Conservation (phyloP, 139 green algal species). For the Trebouxia sp. region DNA sequence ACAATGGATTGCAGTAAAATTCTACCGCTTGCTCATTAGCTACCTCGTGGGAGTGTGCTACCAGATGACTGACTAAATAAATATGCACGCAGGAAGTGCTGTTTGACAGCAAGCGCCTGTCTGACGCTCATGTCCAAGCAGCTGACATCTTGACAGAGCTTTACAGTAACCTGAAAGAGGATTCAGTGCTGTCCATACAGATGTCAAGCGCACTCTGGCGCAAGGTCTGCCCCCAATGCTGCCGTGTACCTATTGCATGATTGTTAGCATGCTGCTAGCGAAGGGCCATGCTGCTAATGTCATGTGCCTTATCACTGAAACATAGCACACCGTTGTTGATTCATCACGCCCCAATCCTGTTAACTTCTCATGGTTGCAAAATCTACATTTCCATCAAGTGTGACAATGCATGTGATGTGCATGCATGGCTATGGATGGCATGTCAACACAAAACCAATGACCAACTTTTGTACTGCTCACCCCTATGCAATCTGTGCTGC, state of each 20-base stretch:
- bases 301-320: not conserved
- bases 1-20: too few species aligned
- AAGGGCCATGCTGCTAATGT: not conserved
- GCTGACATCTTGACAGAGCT: slow-evolving; percentile 9
- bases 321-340: not conserved
- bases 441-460: not conserved
- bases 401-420: too few species aligned
- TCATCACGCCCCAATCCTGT: not conserved
- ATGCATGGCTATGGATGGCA: too few species aligned
- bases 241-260: not conserved
- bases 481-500: not conserved
- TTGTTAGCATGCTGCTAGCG: not conserved
- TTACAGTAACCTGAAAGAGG: slow-evolving; percentile 19
- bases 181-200: not conserved
- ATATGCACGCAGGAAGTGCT: not conserved
- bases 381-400: too few species aligned
- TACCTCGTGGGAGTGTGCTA: not conserved
- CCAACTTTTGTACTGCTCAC: not conserved
- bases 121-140: not conserved
- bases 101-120: slow-evolving; percentile 4
- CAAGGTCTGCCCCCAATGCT: not conserved
- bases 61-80: not conserved
- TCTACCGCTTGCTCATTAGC: too few species aligned
- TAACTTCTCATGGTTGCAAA: too few species aligned
- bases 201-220: slow-evolving; percentile 8